Evolutionary conservation across 2,329 filamentous ascomycete genomes (phyloP), one percentile per base, ranked within the genome.

Genomic region (Rhynchosporium graminicola): DNA sequence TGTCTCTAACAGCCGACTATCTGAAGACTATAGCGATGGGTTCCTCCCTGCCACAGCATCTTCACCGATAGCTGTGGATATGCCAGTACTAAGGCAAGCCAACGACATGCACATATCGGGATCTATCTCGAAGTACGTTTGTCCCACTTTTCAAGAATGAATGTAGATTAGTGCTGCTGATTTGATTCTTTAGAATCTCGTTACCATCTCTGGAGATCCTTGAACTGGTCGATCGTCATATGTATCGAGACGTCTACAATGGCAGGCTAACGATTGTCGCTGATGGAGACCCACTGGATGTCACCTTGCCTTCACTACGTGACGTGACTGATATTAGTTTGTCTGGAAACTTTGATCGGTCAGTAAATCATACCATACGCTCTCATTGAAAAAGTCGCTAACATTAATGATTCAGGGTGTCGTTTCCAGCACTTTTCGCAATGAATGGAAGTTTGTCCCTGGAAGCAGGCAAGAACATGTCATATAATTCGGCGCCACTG

Each of bases 351-450:
- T n/a, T 61, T n/a, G 43, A 28, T 57, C 4, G 36, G 28, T n/a
- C 3, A 6, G 33, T 7, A 10, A 5, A 6, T 56, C 5, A 28
- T 5, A 13, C 8, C 15, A 3, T 15, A 20, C 20, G 20, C 20
- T 20, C 20, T 20, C 8, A 26, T 20, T 38, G 8, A 46, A 20
- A 13, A 5, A 7, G n/a, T 3, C 12, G 12, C 46, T 61, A 10
- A 61, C 20, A n/a, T 1, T 4, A 9, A 12, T 12, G 7, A 9
- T n/a, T 0, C 26, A 61, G 60, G 0, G 57, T 61, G 8, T 61
- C 52, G 2, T 61, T 61, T 13, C 54, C 60, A 45, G 48, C 52
- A 29, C 60, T 61, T 13, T n/a, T 51, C 8, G 36, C 10, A 12
- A n/a, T 61, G 9, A 20, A 57, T 46, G 60, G 54, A 28, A 20